phyloP scores from a whole-genome alignment of 129 eudicot species.

The Escallonia rubra region DNA sequence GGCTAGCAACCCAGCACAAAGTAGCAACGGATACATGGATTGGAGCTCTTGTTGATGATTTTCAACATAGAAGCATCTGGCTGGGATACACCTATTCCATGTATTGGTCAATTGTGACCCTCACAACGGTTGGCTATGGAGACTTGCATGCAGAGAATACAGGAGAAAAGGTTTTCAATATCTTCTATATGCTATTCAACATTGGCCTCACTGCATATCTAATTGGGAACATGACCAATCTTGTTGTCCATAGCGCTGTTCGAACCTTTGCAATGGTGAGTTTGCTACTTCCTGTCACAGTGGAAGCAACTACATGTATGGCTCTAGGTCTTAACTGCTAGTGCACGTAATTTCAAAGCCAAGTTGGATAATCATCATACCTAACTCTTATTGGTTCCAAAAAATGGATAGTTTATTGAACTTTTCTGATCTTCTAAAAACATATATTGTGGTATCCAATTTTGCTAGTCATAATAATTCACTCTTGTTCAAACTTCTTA shows the following conservation, averaged over 20 bases:
- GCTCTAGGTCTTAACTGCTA: not conserved
- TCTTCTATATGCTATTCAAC: constrained; percentile 83
- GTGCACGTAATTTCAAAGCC: too few relatives aligned
- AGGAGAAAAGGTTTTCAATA: constrained; percentile 78
- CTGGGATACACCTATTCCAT: constrained; percentile 73
- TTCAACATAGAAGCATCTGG: constrained; percentile 62
- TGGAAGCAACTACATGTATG: too few relatives aligned
- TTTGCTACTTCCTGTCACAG: not conserved
- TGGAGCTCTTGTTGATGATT: constrained; percentile 41
- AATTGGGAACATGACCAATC: constrained; percentile 88
- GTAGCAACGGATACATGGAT: constrained; percentile 56
- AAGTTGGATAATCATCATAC: too few relatives aligned
- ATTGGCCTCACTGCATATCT: constrained; percentile 83
- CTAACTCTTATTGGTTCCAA: too few relatives aligned
- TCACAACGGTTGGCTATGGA: constrained; percentile 81
- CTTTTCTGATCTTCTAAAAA: too few relatives aligned
- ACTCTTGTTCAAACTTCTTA: too few relatives aligned
- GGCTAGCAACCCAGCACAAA: constrained; percentile 64
- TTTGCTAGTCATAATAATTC: too few relatives aligned
- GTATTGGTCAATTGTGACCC: constrained; percentile 90
- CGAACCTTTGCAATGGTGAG: constrained; percentile 75
- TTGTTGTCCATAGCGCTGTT: constrained; percentile 63
- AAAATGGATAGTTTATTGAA: too few relatives aligned
- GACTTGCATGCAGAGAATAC: constrained; percentile 79
- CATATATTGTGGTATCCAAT: too few relatives aligned